Base-by-base conservation (phyloP, 306 rosid species). In the Parietaria judaica region DNA sequence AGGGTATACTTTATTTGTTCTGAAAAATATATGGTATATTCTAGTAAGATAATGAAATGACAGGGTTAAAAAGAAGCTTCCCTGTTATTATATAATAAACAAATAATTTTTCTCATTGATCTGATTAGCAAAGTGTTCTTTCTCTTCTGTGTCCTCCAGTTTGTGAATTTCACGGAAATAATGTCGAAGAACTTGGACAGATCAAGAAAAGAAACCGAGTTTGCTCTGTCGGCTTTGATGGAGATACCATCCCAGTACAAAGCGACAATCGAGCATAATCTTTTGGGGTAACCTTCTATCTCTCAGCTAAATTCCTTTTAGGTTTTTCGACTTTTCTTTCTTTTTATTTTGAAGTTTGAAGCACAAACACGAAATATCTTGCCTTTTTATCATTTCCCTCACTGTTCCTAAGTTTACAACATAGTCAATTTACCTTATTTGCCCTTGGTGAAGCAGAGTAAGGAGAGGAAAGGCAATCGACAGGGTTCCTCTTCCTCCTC, bases 221-320 rank as follows among this genome's bases (percentile, higher is more conserved):
- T 94, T 73, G 90, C 97, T 60, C 95, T 86, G 51, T 60, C 86
- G 65, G 89, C 97, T 12, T 69, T 94, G 76, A 94, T 88, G 94
- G 97, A 94, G 75, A 89, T 94, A 76, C 99, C 95, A 43, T 70
- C 89, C 47, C 99, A 94, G 75, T 94, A 94, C 57, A 86, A 84
- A 75, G 94, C 97, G 66, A 94, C 94, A 14, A 68, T 84, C 11
- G 99, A 88, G 80, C 94, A 82, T 35, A 66, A 65, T 70, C 41
- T 89, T 65, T 71, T 94, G 83, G 95, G 99, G 97, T 94, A 79
- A 81, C 5, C n/a, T 59, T 72, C 69, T 63, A 66, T 63, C 38
- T 51, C 66, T 10, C 64, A 57, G 43, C 65, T 43, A 17, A 48
- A 31, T 35, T 37, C 56, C 43, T 73, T 43, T 70, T 13, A 43